phyloP scores from a whole-genome alignment of 2,329 filamentous ascomycete genomes.

The Gnomoniopsis smithogilvyi region DNA sequence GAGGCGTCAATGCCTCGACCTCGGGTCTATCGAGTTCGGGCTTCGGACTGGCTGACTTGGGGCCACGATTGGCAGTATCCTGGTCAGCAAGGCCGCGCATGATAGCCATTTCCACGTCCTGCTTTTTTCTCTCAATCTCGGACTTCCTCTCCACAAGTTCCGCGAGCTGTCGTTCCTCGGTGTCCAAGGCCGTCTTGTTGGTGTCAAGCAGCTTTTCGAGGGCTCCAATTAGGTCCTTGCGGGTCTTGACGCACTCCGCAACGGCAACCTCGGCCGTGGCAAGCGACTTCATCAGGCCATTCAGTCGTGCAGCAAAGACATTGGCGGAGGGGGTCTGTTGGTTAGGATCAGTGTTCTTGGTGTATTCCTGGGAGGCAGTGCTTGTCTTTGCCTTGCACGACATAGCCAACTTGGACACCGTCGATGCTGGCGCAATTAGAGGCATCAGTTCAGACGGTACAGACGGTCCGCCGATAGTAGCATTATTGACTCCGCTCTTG shows the following conservation, averaged over 20 bases:
- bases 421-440: slow-evolving; percentile 71
- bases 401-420: slow-evolving; percentile 68
- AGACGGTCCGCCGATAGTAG: slow-evolving; percentile 62
- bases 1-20: slow-evolving; percentile 85
- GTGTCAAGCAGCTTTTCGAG: slow-evolving; percentile 78
- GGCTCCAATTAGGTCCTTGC: slow-evolving; percentile 71
- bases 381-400: slow-evolving; percentile 64
- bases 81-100: slow-evolving; percentile 73
- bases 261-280: slow-evolving; percentile 87
- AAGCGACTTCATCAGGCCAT: slow-evolving; percentile 83
- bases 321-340: slow-evolving; percentile 73
- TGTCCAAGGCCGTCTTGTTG: slow-evolving; percentile 65
- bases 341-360: slow-evolving; percentile 73
- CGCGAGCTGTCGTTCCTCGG: slow-evolving; percentile 65
- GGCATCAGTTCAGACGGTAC: slow-evolving; percentile 75
- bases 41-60: slow-evolving; percentile 41
- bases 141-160: slow-evolving; percentile 64
- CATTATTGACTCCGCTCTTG: slow-evolving; percentile 53
- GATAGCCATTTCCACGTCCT: slow-evolving; percentile 86
- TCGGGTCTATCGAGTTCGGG: slow-evolving; percentile 71
- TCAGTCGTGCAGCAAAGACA: slow-evolving; percentile 86
- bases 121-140: slow-evolving; percentile 77
- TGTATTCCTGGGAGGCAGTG: slow-evolving; percentile 76
- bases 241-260: slow-evolving; percentile 82
- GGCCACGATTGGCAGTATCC: slow-evolving; percentile 44